A percentile compares a stretch with the other conserved stretches of the same genome.
Conservation (phyloP, 2,329 filamentous ascomycete species). For the Rhinocladiella similis region DNA sequence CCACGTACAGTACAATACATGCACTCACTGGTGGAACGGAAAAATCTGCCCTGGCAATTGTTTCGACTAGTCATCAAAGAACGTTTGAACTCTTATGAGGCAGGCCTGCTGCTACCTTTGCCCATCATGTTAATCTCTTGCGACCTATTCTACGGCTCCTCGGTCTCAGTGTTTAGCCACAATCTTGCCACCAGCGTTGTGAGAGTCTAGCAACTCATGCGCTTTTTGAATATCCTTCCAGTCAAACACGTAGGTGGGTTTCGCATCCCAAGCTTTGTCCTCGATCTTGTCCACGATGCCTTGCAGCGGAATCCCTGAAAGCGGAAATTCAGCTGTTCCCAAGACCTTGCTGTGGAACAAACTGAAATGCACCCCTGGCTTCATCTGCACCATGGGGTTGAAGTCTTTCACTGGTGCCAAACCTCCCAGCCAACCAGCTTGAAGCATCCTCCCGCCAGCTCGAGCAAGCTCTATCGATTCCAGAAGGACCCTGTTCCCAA, state of each 20-base stretch:
- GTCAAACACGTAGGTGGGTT: slow-evolving; percentile 36
- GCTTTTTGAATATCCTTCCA: slow-evolving; percentile 37
- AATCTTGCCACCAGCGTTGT: slow-evolving; percentile 38
- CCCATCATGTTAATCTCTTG: no score
- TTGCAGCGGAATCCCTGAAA: slow-evolving; percentile 41
- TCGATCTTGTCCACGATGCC: slow-evolving; percentile 41
- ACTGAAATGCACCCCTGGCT: slow-evolving; percentile 47
- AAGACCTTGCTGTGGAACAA: slow-evolving; percentile 46
- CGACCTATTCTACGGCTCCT: no score
- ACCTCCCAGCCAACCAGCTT: slow-evolving; percentile 45
- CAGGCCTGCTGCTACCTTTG: no score
- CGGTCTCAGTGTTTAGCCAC: slow-evolving; percentile 23
- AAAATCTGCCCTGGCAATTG: no score
- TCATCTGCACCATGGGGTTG: slow-evolving; percentile 49
- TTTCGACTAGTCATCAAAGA: background rate
- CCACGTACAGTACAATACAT: no score
- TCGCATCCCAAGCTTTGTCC: slow-evolving; percentile 32
- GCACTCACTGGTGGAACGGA: no score
- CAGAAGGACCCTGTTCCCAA: slow-evolving; percentile 42
- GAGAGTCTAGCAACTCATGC: slow-evolving; percentile 37
- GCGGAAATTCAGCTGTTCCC: slow-evolving; percentile 38
- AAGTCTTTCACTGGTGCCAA: slow-evolving; percentile 41
- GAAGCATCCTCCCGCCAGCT: slow-evolving; percentile 39
- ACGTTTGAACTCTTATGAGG: background rate
- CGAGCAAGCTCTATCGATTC: slow-evolving; percentile 40